Base-by-base conservation (phyloP, 2,329 filamentous ascomycete species). In the Teratosphaeria zuluensis region DNA sequence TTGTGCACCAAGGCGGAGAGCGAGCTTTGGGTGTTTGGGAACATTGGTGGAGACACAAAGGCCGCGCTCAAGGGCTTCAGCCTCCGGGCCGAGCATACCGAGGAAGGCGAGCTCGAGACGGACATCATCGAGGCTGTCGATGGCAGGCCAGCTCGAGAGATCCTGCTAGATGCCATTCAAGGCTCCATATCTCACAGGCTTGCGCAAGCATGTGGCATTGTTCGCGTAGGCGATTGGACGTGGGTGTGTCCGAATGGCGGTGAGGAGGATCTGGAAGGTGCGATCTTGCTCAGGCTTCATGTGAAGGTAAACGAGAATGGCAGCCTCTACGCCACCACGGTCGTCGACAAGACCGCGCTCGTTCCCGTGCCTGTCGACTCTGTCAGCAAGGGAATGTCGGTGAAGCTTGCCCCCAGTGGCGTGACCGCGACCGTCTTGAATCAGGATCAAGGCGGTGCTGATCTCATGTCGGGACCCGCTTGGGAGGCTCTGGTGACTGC, bases 151-250 rank as follows among this genome's bases (percentile, higher is more conserved):
- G 52, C 57, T 3, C 46, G 53, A 32, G 48, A 55, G 8, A 52
- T 58, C 5, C 53, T 66, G 11, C 53, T 66, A 5, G 59, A 59
- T 12, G 63, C 63, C 3, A 56, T 66, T n/a, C 59, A 66, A 46
- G 64, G 57, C 33, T 55, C 59, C 3, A 51, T 65, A 16, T 57
- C 59, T 0, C 59, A 56, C 33, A 38, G 30, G 12, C 56, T 66
- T 21, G 53, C 51, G 12, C 42, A 54, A 21, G 38, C 35, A 16
- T 24, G 46, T 28, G 57, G 35, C 19, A 51, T 61, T 5, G 2
- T 58, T 21, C 56, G 57, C 19, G 11, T 64, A 1, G 54, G 58
- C 11, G 24, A 56, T 14, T 62, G 55, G 53, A 59, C 38, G 0
- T 64, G 64, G 63, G 30, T 64, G 2, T 42, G 62, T 3, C 31